Percentiles rank a stretch among this genome's conserved stretches.
phyloP scores from a whole-genome alignment of 345 rosid genomes.

The Citrus reticulata region DNA sequence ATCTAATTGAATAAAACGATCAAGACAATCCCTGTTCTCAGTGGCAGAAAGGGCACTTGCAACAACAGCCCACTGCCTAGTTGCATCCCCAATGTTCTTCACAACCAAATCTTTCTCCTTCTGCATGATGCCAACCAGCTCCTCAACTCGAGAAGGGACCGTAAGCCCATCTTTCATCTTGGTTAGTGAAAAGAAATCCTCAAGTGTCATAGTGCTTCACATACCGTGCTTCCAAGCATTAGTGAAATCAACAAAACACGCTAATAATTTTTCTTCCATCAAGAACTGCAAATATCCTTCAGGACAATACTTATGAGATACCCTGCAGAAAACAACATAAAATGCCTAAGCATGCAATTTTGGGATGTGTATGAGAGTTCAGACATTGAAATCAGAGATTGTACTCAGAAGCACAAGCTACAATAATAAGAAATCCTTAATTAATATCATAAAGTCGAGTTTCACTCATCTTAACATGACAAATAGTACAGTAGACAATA shows the following conservation, averaged over 20 bases:
- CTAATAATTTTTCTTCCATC: slow-evolving; percentile 31
- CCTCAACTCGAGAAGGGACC: slow-evolving; percentile 67
- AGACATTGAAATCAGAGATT: neutral
- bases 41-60: slow-evolving; percentile 79
- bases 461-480: neutral
- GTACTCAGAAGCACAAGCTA: neutral
- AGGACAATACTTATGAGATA: slow-evolving; percentile 4
- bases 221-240: slow-evolving; percentile 38
- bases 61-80: slow-evolving; percentile 90
- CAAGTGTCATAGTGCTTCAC: slow-evolving; percentile 74
- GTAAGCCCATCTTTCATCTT: slow-evolving; percentile 95
- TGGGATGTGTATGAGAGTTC: neutral
- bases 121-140: slow-evolving; percentile 68
- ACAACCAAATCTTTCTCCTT: slow-evolving; percentile 57
- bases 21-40: slow-evolving; percentile 80
- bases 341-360: slow-evolving; percentile 8
- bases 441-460: neutral
- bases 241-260: slow-evolving; percentile 19
- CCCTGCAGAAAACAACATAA: slow-evolving; percentile 29
- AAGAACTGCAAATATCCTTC: slow-evolving; percentile 12
- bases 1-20: slow-evolving; percentile 78
- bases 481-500: neutral
- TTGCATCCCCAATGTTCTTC: slow-evolving; percentile 69
- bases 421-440: neutral
- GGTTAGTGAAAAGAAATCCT: slow-evolving; percentile 83